These are phyloP conservation scores for Ceratocystis albifundus DNA, from an alignment of 2,329 filamentous ascomycete genomes.

Conservation along the genomic window DNA sequence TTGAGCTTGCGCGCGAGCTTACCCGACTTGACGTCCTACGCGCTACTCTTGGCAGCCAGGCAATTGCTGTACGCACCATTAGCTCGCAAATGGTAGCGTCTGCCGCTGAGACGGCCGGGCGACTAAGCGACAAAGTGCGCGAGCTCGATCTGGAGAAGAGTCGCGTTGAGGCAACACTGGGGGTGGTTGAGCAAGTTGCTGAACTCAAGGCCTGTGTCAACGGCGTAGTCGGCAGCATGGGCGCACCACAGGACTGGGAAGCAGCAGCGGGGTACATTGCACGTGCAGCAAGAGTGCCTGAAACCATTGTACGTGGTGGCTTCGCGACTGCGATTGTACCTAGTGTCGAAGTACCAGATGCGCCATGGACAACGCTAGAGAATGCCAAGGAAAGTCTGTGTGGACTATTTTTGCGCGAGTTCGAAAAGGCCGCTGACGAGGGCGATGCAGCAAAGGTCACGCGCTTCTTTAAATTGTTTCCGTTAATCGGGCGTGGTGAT, in stretches of 20 bases:
- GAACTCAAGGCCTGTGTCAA: constrained; percentile 95
- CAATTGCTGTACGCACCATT: constrained; percentile 68
- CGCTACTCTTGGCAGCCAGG: constrained; percentile 77
- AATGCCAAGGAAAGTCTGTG: constrained; percentile 82
- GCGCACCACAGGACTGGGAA: constrained; percentile 96
- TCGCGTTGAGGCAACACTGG: constrained; percentile 77
- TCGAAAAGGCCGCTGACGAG: constrained; percentile 79
- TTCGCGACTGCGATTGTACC: constrained; percentile 91
- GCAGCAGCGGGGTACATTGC: constrained; percentile 83
- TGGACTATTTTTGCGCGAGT: constrained; percentile 81
- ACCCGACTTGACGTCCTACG: constrained; percentile 79
- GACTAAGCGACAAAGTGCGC: constrained; percentile 78
- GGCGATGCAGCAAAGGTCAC: constrained; percentile 85
- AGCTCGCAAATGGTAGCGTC: constrained; percentile 83
- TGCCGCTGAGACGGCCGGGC: constrained; percentile 72
- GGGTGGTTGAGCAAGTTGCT: constrained; percentile 88
- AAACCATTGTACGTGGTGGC: constrained; percentile 64
- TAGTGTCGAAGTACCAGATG: constrained; percentile 87
- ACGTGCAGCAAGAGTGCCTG: constrained; percentile 68
- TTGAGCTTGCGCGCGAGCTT: constrained; percentile 76
- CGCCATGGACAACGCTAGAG: constrained; percentile 76
- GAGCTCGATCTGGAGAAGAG: constrained; percentile 82
- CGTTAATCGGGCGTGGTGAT: constrained; percentile 77
- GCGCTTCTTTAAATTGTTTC: constrained; percentile 95
- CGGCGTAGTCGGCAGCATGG: constrained; percentile 91